These are phyloP conservation scores for Neurospora hispaniola DNA, from an alignment of 495 filamentous ascomycete species.

Conservation along the genomic window DNA sequence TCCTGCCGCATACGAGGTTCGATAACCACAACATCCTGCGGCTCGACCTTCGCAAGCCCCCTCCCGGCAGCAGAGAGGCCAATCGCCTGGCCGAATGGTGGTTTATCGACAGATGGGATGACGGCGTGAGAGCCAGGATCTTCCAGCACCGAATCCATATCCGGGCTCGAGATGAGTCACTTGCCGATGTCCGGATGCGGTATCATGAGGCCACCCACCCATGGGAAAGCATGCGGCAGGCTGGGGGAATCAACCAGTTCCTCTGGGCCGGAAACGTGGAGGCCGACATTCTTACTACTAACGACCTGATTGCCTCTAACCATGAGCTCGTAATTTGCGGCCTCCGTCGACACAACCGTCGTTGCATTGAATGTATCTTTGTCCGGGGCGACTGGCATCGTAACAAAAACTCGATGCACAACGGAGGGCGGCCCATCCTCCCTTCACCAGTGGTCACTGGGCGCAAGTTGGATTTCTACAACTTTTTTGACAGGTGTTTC, in stretches of 20 bases:
- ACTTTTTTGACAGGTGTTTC: neutral
- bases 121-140: neutral
- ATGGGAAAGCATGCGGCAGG: neutral
- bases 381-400: constrained; percentile 1
- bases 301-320: neutral
- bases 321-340: neutral
- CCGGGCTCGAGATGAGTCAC: neutral
- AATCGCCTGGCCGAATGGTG: constrained; percentile 14
- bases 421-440: rapidly evolving
- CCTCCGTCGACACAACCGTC: constrained; percentile 7
- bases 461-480: neutral
- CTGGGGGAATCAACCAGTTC: neutral
- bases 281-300: neutral
- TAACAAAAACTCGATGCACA: neutral
- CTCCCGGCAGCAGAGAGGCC: constrained; percentile 10
- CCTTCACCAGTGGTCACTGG: neutral
- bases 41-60: constrained; percentile 12
- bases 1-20: constrained; percentile 16
- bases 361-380: constrained; percentile 3
- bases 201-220: neutral
- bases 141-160: neutral
- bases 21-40: constrained; percentile 14
- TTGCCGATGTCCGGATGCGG: neutral
- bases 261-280: neutral
- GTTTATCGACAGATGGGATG: neutral